Evolutionary conservation across 2,329 filamentous ascomycete genomes (phyloP), one percentile per base, ranked within the genome.

Genomic region (Graphilbum fragrans): DNA sequence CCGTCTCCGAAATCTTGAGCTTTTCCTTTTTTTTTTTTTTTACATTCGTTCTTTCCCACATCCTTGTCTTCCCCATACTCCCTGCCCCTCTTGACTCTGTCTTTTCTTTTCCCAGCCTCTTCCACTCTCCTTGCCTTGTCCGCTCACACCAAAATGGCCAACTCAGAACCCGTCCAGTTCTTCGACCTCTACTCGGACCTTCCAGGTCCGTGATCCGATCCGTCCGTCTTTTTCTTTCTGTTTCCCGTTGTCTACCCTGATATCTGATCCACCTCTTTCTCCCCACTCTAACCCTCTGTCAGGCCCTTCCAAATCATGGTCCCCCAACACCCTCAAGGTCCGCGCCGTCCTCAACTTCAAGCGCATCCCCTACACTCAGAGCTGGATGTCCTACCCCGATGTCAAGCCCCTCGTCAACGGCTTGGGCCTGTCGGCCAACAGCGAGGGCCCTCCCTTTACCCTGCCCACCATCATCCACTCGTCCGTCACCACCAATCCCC

Each of bases 301-400:
- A 40, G 38, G 38, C 20, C 8, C 38, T 9, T 12, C 25, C 11
- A 37, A 37, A 27, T 37, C 39, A 4, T 41, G 39, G 39, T 41
- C 39, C 9, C 25, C 23, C 19, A 41, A 41, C 34, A 41, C 39
- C 3, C 25, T 37, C 17, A 41, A 41, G 35, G 18, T 31, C 12
- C 34, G 39, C 4, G 27, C 25, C 2, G 39, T 33, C 18, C 35
- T 41, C 34, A 41, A 41, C 19, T 41, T 37, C 35, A 41, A 41
- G 35, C 18, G 39, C 16, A 37, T 41, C 14, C 34, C 39, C 18
- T 41, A 41, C 39, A 41, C 39, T 3, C 39, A 41, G 39, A 41
- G 39, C 35, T 41, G 39, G 39, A 25, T 37, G 4, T 41, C 39
- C 14, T 41, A 41, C 27, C 39, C 39, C 16, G 39, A 41, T 17